phyloP scores from a whole-genome alignment of 768 basidiomycete genomes.

The Collybia sp. region DNA sequence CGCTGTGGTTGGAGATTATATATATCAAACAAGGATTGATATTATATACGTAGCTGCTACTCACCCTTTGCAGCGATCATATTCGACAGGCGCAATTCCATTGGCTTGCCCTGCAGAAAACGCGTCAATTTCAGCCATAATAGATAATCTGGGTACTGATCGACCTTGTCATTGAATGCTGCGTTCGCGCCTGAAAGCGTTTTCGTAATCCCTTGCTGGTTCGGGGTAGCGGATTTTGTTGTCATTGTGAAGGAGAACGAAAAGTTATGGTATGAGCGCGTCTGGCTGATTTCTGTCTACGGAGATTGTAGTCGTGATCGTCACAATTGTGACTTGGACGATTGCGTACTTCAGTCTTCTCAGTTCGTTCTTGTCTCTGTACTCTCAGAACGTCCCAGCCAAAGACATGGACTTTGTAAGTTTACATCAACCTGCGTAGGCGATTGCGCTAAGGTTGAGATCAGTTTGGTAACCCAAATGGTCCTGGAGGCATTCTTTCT shows the following conservation, averaged over 20 bases:
- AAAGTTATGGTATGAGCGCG: constrained; percentile 20
- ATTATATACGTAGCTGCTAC: constrained; percentile 10
- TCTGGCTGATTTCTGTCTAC: constrained; percentile 18
- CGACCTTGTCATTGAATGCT: constrained; percentile 84
- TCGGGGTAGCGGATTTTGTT: constrained; percentile 26
- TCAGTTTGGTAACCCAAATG: constrained; percentile 41
- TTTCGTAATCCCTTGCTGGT: constrained; percentile 38
- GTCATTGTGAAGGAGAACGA: constrained; percentile 24
- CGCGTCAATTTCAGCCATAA: constrained; percentile 16
- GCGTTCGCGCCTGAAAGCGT: constrained; percentile 58
- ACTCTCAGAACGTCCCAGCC: neutral
- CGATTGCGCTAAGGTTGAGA: neutral
- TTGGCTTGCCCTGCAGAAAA: constrained; percentile 81
- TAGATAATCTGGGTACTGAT: constrained; percentile 6
- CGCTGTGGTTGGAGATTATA: constrained; percentile 41
- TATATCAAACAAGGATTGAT: constrained; percentile 4
- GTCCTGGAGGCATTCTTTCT: constrained; percentile 57
- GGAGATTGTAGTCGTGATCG: constrained; percentile 9
- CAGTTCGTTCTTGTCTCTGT: neutral
- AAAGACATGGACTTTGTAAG: constrained; percentile 41
- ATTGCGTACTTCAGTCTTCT: constrained; percentile 14
- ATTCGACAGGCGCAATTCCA: constrained; percentile 96
- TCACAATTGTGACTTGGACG: constrained; percentile 27
- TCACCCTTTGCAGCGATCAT: constrained; percentile 97
- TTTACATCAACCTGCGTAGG: constrained; percentile 2